A percentile compares a stretch with the other conserved stretches of the same genome.
phyloP scores from a whole-genome alignment of 2,329 filamentous ascomycete species.

The Fusarium euwallaceae region DNA sequence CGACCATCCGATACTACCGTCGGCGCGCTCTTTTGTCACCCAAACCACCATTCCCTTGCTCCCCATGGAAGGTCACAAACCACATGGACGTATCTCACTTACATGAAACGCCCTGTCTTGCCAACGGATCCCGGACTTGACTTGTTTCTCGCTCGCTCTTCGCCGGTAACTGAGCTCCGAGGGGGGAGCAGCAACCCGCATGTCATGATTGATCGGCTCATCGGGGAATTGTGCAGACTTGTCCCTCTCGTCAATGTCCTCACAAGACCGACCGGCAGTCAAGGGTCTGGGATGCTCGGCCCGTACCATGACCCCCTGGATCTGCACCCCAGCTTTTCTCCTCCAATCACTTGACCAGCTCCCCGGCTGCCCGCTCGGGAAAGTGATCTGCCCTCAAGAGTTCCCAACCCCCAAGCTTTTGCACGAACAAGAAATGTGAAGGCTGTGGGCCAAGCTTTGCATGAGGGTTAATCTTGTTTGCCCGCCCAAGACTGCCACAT shows the following conservation, averaged over 20 bases:
- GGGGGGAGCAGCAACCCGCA: conserved; percentile 14
- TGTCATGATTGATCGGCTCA: conserved; percentile 43
- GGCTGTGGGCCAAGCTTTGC: background rate
- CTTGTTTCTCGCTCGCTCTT: background rate
- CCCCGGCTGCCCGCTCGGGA: conserved; percentile 36
- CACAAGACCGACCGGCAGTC: conserved; percentile 27
- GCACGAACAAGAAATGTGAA: conserved; percentile 7
- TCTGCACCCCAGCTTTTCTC: conserved; percentile 44
- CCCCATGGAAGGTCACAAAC: conserved; percentile 1
- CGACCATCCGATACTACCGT: conserved; percentile 39
- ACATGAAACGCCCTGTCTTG: conserved; percentile 20
- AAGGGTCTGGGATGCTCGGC: conserved; percentile 45
- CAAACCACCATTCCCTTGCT: conserved; percentile 22
- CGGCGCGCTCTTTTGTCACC: conserved; percentile 13
- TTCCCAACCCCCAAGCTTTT: conserved; percentile 9
- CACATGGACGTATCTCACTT: conserved; percentile 27
- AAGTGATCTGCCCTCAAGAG: conserved; percentile 19
- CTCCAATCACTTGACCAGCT: conserved; percentile 35
- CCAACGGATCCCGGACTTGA: conserved; percentile 1
- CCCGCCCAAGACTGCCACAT: background rate
- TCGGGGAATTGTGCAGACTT: conserved; percentile 34
- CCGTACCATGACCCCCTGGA: conserved; percentile 41
- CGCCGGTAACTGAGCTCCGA: conserved; percentile 13
- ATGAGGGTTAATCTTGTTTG: background rate
- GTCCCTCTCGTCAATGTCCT: conserved; percentile 5